Evolutionary conservation across 805 yeast species (phyloP), one percentile per base, ranked within the genome.

Genomic region (Brettanomyces custersianus): DNA sequence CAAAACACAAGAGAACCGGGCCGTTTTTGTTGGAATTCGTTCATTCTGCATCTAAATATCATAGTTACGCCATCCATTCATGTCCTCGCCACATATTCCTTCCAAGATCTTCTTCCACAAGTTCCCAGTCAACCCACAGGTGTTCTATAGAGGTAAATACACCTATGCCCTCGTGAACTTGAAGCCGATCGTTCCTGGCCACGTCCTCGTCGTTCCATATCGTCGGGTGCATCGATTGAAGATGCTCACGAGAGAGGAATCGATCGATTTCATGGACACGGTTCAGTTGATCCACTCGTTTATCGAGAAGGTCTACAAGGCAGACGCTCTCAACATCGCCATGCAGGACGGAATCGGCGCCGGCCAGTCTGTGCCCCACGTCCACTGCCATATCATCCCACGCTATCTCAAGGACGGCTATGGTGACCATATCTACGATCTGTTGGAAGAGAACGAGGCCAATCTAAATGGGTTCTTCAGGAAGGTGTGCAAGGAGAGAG

Each of bases 311-410:
- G 62, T 68, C 10, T 92, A 78, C 55, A 68, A 77, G 24, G 94
- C 96, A 2, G 94, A 88, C 46, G 67, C 95, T 1, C 52, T 87
- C 40, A 94, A 94, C 52, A 70, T 92, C 27, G 90, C 96, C 9
- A 85, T 94, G 40, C 99, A 92, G 55, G 99, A 92, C 54, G 98
- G 98, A 0, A 83, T 87, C 0, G 86, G 86, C 34, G 90, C 96
- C 1, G 98, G 98, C 4, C 98, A 92, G 54, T 74, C 88, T n/a
- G 79, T 92, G 2, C 95, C 96, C 4, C 98, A 92, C 58, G 68
- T 90, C 20, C 98, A 92, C 56, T 81, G 95, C 16, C 99, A 92
- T 55, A 61, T 92, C 15, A 87, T 92, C 16, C 99, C 99, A 5
- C 68, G 99, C 28, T 77, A 70, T 53, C 58, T 74, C 32, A 62